Evolutionary conservation across 2,329 filamentous ascomycete species (phyloP).

Genomic region (Fusarium transvaalense): DNA sequence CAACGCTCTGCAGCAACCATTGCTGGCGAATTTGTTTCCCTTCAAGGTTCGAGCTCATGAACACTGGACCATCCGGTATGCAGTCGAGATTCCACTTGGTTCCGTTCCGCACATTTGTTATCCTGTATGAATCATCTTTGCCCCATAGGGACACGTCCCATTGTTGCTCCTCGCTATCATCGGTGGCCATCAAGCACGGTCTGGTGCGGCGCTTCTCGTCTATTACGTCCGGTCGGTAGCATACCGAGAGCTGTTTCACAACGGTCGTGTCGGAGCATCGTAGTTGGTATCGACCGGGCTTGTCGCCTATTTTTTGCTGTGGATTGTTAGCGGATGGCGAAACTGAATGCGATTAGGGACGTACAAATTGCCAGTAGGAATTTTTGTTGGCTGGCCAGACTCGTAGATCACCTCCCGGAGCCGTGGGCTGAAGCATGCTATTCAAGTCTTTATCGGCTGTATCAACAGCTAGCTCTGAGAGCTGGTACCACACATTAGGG

Average conservation of each 20-base stretch:
- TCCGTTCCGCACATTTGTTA: constrained; percentile 52
- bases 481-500: constrained; percentile 53
- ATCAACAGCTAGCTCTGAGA: constrained; percentile 55
- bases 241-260: constrained; percentile 50
- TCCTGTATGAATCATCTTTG: constrained; percentile 45
- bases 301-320: constrained; percentile 47
- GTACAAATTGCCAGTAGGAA: constrained; percentile 36
- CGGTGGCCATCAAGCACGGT: constrained; percentile 48
- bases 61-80: constrained; percentile 50
- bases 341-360: rapidly evolving
- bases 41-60: constrained; percentile 48
- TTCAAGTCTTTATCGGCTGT: constrained; percentile 42
- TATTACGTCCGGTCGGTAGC: constrained; percentile 43
- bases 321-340: background rate
- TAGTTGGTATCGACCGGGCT: constrained; percentile 50
- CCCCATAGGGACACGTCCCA: constrained; percentile 53
- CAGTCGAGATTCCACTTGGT: constrained; percentile 52
- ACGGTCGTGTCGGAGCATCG: constrained; percentile 48
- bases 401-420: constrained; percentile 34
- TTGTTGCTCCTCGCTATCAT: constrained; percentile 48
- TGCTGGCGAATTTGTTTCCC: constrained; percentile 50
- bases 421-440: constrained; percentile 36
- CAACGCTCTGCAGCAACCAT: constrained; percentile 53
- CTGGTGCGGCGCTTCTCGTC: constrained; percentile 46
- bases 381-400: constrained; percentile 32